Evolutionary conservation across 495 filamentous ascomycete genomes (phyloP), one percentile per base, ranked within the genome.

Genomic region (Penicillium alfredii): DNA sequence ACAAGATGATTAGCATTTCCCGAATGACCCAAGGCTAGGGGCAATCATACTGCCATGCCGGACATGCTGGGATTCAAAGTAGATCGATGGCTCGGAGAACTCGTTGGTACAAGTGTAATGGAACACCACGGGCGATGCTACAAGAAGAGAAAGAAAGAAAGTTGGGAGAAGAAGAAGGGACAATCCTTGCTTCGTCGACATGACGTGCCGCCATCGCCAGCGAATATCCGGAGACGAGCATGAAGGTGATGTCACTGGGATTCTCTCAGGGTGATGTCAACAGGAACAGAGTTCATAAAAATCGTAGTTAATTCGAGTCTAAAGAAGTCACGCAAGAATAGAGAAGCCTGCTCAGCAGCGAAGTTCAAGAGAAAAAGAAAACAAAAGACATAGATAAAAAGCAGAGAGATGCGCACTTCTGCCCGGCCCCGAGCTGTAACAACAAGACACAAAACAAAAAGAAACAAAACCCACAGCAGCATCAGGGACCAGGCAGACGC

Each of bases 351-450:
- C 49, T 49, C 44, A 48, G 45, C 51, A 46, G 46, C 40, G 39
- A 26, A 35, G 13, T 11, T 19, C 13, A 22, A 33, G 13, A 27
- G 18, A 11, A 34, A 30, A 56, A 56, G 30, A 45, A 32, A 44
- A 41, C 48, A 38, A 45, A 46, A 40, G 31, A 34, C 17, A 40
- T 17, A 29, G 38, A 45, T 21, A 38, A 43, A 46, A 55, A 31
- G 33, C 40, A 53, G 23, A 51, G 56, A 69, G 58, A 63, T 69
- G 66, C 66, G 68, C 64, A 69, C 66, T 69, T 69, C 68, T 69
- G 63, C 42, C 60, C 63, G 58, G 57, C 39, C 50, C 50, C 53
- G 44, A 56, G 53, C 44, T 50, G 38, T 48, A 49, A 46, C 42
- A 45, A 50, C 34, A 47, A 42, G 51, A 30, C 41, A 61, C 30